These are phyloP conservation scores for Pontederia crassipes DNA, from an alignment of 176 grass and related monocot species.

Conservation along the genomic window DNA sequence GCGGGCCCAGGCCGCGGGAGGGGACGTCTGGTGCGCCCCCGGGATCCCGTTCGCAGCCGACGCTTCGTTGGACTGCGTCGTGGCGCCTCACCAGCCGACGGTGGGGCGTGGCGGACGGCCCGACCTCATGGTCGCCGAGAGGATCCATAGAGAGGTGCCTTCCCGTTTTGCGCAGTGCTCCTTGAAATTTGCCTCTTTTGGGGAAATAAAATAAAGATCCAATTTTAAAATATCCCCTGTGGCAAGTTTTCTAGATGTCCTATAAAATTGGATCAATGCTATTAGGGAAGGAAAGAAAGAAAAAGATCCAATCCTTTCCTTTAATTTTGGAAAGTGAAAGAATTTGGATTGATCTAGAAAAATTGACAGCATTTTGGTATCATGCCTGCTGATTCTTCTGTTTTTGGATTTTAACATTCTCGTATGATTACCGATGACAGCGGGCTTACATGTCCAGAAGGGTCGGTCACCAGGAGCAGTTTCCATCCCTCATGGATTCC, in stretches of 20 bases:
- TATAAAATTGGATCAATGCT: too few relatives aligned
- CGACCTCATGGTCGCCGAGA: constrained; percentile 18
- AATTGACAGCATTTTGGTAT: too few relatives aligned
- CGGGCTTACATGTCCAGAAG: constrained; percentile 31
- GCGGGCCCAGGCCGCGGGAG: constrained; percentile 19
- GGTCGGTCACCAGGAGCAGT: constrained; percentile 24
- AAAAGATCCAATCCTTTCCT: too few relatives aligned
- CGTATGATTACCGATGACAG: constrained; percentile 9
- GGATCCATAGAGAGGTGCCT: constrained; percentile 57
- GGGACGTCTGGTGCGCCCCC: constrained; percentile 79
- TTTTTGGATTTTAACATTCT: neutral
- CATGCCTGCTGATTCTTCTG: too few relatives aligned
- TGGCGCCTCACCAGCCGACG: constrained; percentile 41
- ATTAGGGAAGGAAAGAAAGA: too few relatives aligned
- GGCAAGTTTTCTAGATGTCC: too few relatives aligned
- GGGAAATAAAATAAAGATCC: neutral
- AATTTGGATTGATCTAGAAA: too few relatives aligned
- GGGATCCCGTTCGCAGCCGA: constrained; percentile 70
- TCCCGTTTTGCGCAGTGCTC: neutral
- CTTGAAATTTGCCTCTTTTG: neutral
- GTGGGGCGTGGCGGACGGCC: constrained; percentile 14
- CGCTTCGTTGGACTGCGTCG: constrained; percentile 82
- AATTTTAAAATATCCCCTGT: constrained; percentile 2
- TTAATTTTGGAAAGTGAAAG: too few relatives aligned
- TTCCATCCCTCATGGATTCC: constrained; percentile 36